These are phyloP conservation scores for Phtheirospermum japonicum DNA, from an alignment of 257 asterid genomes.

Conservation along the genomic window DNA sequence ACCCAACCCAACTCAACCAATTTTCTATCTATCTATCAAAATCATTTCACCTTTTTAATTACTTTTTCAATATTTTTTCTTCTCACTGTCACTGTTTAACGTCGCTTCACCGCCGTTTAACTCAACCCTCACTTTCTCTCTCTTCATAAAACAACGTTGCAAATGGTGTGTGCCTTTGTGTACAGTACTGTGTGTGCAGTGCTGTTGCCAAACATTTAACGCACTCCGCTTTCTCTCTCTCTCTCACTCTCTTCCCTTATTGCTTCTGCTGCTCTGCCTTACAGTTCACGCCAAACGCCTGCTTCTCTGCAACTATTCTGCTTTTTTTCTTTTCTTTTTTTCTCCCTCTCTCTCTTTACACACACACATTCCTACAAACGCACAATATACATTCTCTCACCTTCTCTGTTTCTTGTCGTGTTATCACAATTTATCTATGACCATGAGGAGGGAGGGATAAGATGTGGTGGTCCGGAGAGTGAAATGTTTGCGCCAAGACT, in stretches of 20 bases:
- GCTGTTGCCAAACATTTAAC: conserved; percentile 44
- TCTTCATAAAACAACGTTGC: conserved; percentile 44
- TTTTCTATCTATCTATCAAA: not conserved
- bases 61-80: not conserved
- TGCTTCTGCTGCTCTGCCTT: conserved; percentile 61
- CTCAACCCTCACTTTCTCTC: conserved; percentile 35
- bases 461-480: conserved; percentile 20
- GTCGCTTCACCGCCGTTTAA: conserved; percentile 92
- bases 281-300: conserved; percentile 98
- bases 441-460: conserved; percentile 25
- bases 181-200: conserved; percentile 36
- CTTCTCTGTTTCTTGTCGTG: conserved; percentile 15
- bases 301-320: conserved; percentile 37
- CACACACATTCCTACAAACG: conserved; percentile 31
- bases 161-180: conserved; percentile 32
- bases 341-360: conserved; percentile 24
- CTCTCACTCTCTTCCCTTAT: conserved; percentile 37
- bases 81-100: conserved; percentile 43
- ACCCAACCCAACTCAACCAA: conserved; percentile 6
- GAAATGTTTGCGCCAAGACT: conserved; percentile 18
- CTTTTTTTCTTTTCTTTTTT: conserved; percentile 30
- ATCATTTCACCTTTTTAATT: not conserved
- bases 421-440: conserved; percentile 24
- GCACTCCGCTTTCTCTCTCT: conserved; percentile 32
- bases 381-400: conserved; percentile 23